phyloP scores from a whole-genome alignment of 2,329 filamentous ascomycete species.

The Xylariaceae sp. region DNA sequence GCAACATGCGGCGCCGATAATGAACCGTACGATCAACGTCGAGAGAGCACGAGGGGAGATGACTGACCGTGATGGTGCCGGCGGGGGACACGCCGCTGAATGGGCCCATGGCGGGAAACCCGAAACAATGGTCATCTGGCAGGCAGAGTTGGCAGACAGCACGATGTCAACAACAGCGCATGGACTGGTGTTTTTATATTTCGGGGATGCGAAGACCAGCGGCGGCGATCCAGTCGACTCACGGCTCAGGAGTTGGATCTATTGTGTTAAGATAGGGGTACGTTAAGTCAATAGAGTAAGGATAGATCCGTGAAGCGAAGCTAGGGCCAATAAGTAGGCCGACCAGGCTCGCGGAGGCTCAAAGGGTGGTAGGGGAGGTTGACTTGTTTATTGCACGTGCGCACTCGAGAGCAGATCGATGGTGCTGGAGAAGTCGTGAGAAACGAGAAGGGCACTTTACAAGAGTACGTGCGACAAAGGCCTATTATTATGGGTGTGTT shows the following conservation, averaged over 20 bases:
- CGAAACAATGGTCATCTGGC: conserved; percentile 44
- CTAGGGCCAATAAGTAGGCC: background rate
- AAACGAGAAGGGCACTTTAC: background rate
- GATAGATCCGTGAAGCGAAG: background rate
- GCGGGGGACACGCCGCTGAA: conserved; percentile 71
- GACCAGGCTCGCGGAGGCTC: background rate
- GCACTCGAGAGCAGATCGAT: background rate
- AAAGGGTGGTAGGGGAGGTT: background rate
- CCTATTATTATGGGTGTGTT: no score
- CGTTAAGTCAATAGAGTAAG: background rate
- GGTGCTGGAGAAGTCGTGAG: background rate
- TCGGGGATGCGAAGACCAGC: background rate
- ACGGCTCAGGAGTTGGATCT: background rate
- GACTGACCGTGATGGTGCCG: conserved; percentile 44
- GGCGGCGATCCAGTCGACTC: background rate
- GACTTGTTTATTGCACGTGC: background rate
- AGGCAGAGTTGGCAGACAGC: conserved; percentile 28
- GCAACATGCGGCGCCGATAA: no score
- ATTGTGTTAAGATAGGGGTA: background rate
- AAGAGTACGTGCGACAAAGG: background rate
- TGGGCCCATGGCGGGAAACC: conserved; percentile 57
- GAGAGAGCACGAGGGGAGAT: background rate
- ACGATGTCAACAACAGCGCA: conserved; percentile 22
- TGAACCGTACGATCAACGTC: no score
- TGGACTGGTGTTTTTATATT: conserved; percentile 13